Evolutionary conservation across 2,329 filamentous ascomycete species (phyloP), one percentile per base, ranked within the genome.

Genomic region (Fusarium hainanense): DNA sequence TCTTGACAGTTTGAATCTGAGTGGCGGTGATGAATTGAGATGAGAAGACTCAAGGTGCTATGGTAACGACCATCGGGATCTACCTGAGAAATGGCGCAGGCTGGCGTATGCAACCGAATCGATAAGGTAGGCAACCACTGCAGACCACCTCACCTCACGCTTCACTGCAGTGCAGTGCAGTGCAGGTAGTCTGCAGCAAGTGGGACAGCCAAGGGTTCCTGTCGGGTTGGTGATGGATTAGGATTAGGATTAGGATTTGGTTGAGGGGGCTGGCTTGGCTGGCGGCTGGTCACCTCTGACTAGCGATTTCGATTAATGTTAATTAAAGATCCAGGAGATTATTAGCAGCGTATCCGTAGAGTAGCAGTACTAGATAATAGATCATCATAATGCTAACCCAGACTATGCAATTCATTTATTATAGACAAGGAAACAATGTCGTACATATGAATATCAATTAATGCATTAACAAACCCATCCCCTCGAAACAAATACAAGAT

Each of bases 31-130:
- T 42, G 34, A 42, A 25, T 7, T 51, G 23, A 25, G 23, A 23
- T 43, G 20, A 52, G 25, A 43, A 28, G 43, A 37, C 13, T 25
- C 25, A 12, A 32, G 23, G 21, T 63, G 57, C 59, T 30, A 28
- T 48, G 43, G 57, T 62, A 54, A 65, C 44, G n/a, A 25, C 40
- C 30, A 28, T 40, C 47, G 49, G 50, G 37, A 51, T 55, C 54
- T 54, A 37, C 34, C 34, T 37, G 34, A 28, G 34, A 54, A 66
- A 66, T 66, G 63, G 54, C 63, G 63, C 63, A 66, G 61, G 54
- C 44, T 48, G 61, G 55, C 28, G 52, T 44, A 50, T 50, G 44
- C 51, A 50, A 40, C 44, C 40, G 47, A 52, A 54, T 59, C 30
- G 52, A 58, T 58, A 44, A 63, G 59, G 62, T 40, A 58, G 59